These are phyloP conservation scores for Anisodus tanguticus DNA, from an alignment of 257 asterid genomes.

Conservation along the genomic window DNA sequence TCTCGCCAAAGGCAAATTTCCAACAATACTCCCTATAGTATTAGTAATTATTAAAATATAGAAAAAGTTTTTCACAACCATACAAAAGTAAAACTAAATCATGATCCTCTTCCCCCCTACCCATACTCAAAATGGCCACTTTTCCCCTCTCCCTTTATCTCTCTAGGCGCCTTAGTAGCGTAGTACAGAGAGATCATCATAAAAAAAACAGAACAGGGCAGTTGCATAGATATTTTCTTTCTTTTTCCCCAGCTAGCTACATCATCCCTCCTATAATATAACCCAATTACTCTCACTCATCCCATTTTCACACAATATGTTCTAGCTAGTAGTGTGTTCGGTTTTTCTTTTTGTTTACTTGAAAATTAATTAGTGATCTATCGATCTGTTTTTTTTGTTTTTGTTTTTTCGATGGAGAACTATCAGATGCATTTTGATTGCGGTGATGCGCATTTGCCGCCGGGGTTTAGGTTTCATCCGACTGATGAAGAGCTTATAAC, in stretches of 20 bases:
- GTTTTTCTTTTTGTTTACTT: neutral
- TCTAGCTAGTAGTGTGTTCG: neutral
- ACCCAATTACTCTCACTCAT: conserved; percentile 4
- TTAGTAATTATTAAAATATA: too few relatives aligned
- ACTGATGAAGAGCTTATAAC: conserved; percentile 92
- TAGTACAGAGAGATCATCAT: conserved; percentile 38
- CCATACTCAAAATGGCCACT: conserved; percentile 24
- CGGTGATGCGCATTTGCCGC: conserved; percentile 63
- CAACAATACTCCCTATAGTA: too few relatives aligned
- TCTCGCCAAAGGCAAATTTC: too few relatives aligned
- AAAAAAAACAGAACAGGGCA: conserved; percentile 40
- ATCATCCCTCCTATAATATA: conserved; percentile 28
- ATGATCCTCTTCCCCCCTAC: conserved; percentile 22
- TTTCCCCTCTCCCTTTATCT: conserved; percentile 28
- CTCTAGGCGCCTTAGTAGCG: conserved; percentile 37
- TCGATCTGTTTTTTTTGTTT: neutral
- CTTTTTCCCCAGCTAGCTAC: conserved; percentile 37
- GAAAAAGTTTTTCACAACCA: too few relatives aligned
- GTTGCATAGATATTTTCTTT: conserved; percentile 34
- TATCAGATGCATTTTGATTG: conserved; percentile 41
- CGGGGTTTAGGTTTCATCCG: conserved; percentile 89
- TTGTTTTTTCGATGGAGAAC: conserved; percentile 48
- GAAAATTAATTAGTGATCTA: neutral
- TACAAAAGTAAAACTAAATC: too few relatives aligned
- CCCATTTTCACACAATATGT: neutral